phyloP scores from a whole-genome alignment of 306 rosid species.

The Rosa chinensis region DNA sequence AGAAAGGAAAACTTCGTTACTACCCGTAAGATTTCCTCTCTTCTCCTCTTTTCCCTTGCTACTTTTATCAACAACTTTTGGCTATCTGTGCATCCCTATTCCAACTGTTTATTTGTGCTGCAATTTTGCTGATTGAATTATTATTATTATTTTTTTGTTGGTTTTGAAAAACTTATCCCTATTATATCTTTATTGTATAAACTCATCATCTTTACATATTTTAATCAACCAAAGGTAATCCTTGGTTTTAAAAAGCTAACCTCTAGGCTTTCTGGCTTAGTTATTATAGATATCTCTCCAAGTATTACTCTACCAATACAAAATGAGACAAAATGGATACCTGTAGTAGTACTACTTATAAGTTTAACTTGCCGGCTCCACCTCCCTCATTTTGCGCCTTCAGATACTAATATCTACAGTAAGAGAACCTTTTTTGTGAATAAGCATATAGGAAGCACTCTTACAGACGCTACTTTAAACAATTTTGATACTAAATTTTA shows the following conservation, averaged over 20 bases:
- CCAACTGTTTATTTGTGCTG: not conserved
- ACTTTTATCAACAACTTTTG: not conserved
- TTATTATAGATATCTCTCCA: not conserved
- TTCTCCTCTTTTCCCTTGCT: constrained; percentile 18
- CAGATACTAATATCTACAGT: not conserved
- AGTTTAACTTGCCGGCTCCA: not conserved
- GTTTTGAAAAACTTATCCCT: no score
- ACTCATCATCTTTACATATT: no score
- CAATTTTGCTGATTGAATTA: not conserved
- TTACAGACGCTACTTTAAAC: not conserved
- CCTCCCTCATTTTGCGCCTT: not conserved
- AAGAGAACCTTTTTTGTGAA: not conserved
- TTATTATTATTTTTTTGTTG: no score
- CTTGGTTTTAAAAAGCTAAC: no score
- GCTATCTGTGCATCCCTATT: not conserved
- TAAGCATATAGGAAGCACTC: not conserved
- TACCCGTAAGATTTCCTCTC: constrained; percentile 69
- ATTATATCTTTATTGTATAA: not conserved
- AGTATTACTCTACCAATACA: not conserved
- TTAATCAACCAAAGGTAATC: not conserved
- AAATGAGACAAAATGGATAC: not conserved
- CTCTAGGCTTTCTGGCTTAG: no score
- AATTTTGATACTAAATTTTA: not conserved
- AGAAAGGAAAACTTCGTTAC: constrained; percentile 91
- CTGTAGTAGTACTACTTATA: not conserved